Conservation (phyloP, 148 eudicot species). For the Amaranthus cruentus region DNA sequence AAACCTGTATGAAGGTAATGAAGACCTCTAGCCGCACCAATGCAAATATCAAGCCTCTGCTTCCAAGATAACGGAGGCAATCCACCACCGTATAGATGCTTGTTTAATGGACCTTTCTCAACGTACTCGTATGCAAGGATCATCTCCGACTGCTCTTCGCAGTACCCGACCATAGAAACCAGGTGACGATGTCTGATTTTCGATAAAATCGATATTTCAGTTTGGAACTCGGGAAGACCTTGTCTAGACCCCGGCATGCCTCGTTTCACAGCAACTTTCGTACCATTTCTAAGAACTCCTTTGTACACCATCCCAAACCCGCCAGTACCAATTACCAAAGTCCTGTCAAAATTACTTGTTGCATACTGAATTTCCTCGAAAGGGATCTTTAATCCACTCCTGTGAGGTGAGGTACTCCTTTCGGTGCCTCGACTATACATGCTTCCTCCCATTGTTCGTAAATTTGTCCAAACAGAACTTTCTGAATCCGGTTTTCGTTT, state of each 20-base stretch:
- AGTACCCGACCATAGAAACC: slow-evolving; percentile 85
- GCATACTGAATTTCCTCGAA: slow-evolving; percentile 70
- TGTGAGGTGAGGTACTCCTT: slow-evolving; percentile 46
- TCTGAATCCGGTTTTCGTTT: slow-evolving; percentile 44
- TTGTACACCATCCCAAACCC: slow-evolving; percentile 94
- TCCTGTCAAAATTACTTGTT: slow-evolving; percentile 73
- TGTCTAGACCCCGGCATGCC: slow-evolving; percentile 90
- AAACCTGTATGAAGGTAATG: slow-evolving; percentile 96
- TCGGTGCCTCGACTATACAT: slow-evolving; percentile 55
- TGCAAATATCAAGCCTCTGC: slow-evolving; percentile 85
- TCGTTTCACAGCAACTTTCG: slow-evolving; percentile 79
- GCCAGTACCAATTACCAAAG: slow-evolving; percentile 68
- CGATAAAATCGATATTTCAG: slow-evolving; percentile 77
- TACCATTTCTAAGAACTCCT: slow-evolving; percentile 59
- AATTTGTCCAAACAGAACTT: slow-evolving; percentile 77
- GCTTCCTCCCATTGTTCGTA: slow-evolving; percentile 46
- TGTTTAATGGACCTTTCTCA: slow-evolving; percentile 79
- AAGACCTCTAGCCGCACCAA: slow-evolving; percentile 91
- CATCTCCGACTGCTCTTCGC: slow-evolving; percentile 95
- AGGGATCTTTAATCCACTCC: slow-evolving; percentile 60
- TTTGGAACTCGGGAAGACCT: slow-evolving; percentile 90
- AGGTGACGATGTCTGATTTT: slow-evolving; percentile 85
- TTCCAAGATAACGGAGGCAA: slow-evolving; percentile 73
- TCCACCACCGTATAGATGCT: slow-evolving; percentile 62
- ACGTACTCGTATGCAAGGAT: slow-evolving; percentile 88